These are phyloP conservation scores for Vinca minor DNA, from an alignment of 257 asterid species.

Conservation along the genomic window DNA sequence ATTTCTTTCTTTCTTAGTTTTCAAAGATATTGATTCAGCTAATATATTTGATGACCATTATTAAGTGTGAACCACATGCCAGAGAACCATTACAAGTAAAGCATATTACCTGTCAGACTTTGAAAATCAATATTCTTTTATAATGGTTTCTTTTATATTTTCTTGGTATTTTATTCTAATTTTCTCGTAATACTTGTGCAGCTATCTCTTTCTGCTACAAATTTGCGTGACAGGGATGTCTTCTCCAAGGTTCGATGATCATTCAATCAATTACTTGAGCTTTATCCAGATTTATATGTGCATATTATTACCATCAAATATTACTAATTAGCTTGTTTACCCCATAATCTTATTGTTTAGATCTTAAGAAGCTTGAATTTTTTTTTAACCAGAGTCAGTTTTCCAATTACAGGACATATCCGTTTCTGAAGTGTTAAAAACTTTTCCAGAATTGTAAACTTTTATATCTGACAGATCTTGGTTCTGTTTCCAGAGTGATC, in stretches of 20 bases:
- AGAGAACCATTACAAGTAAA: not conserved
- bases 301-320: not conserved
- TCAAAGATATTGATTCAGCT: not conserved
- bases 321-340: not conserved
- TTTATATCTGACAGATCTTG: slow-evolving; percentile 18
- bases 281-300: not conserved
- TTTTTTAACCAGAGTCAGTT: not conserved
- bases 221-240: slow-evolving; percentile 78
- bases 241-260: slow-evolving; percentile 82
- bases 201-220: slow-evolving; percentile 83
- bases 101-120: too few relatives aligned
- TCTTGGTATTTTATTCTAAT: too few relatives aligned
- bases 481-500: slow-evolving; percentile 76
- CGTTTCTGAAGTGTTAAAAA: not conserved
- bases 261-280: not conserved
- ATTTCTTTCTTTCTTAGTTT: too few relatives aligned
- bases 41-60: not conserved
- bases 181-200: slow-evolving; percentile 48
- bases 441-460: not conserved
- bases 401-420: too few relatives aligned
- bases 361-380: not conserved
- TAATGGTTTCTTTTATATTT: not conserved
- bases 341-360: not conserved
- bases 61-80: not conserved
- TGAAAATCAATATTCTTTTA: not conserved